Base-by-base conservation (phyloP, 1,139 yeast species). In the Hansenula anomala region DNA sequence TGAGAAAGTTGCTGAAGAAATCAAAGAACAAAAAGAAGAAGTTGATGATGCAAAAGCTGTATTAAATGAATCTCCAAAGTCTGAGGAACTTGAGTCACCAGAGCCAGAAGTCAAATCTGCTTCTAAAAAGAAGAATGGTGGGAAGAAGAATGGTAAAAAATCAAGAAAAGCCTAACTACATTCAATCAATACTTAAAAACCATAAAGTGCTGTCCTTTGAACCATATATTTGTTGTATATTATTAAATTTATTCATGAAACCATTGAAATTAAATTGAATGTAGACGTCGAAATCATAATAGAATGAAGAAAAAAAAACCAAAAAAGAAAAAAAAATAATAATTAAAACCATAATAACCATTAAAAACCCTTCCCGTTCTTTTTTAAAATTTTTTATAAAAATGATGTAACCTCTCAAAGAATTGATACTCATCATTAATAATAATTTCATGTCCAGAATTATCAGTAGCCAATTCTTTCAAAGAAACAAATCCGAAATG, bases 401-500 rank as follows among this genome's bases (percentile, higher is more conserved):
- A 55, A 15, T 48, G 41, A 34, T 57, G 47, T 16, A 63, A 59
- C 34, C 58, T 55, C 18, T 56, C 56, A 52, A 64, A 62, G 40
- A 66, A 65, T 37, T 54, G 51, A 27, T 56, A 58, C 8, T 49
- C 53, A 35, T 62, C 62, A 26, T 43, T 51, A 27, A 60, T 49
- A 24, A 36, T 45, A 14, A 51, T 39, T 34, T 38, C 15, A 31
- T 30, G 14, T 11, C 39, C 33, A 5, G 37, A 36, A 3, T 39
- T 36, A n/a, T 33, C 29, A 6, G 30, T 28, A 22, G 57, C 47
- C 36, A 67, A 45, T 10, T 55, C 52, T 29, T 56, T 53, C 40
- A 73, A 50, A 46, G 63, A 67, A 36, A 61, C 63, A 58, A 73
- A 73, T 0, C 79, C 79, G 54, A 67, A 71, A 53, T 73, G 78